Evolutionary conservation across 2,329 filamentous ascomycete species (phyloP).

Genomic region (Cladosporium sp.): DNA sequence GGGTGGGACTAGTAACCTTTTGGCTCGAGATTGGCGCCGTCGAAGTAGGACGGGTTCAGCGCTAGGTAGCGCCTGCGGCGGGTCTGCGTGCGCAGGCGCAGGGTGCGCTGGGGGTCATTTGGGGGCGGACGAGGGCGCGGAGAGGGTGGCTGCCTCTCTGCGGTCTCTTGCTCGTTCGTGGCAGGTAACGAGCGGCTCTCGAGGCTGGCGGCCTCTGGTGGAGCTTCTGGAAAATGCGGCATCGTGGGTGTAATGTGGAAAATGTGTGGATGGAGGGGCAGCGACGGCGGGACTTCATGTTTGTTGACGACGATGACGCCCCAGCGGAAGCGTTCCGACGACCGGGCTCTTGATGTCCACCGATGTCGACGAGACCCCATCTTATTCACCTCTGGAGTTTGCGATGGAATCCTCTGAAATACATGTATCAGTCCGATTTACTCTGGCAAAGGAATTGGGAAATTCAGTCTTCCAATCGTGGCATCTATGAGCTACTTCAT

Average conservation of each 20-base stretch:
- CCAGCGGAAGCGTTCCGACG: too few species aligned
- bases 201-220: constrained; percentile 41
- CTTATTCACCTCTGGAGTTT: too few species aligned
- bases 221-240: constrained; percentile 3
- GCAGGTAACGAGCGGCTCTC: constrained; percentile 20
- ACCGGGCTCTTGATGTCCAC: too few species aligned
- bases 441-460: too few species aligned
- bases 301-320: too few species aligned
- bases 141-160: not conserved
- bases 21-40: constrained; percentile 52
- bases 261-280: too few species aligned
- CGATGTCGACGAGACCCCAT: too few species aligned
- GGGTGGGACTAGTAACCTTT: constrained; percentile 38
- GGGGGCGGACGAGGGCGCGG: not conserved
- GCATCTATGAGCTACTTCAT: too few species aligned
- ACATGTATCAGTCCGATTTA: too few species aligned
- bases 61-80: constrained; percentile 71
- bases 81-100: constrained; percentile 47
- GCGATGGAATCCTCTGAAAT: too few species aligned
- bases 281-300: too few species aligned
- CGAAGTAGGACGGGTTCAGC: constrained; percentile 66
- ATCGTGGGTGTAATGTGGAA: not conserved
- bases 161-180: not conserved
- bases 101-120: not conserved
- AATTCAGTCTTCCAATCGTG: too few species aligned